Percentiles rank a stretch among this genome's conserved stretches.
phyloP scores from a whole-genome alignment of 192 early-diverging fungal species.

The Coemansia sp. region DNA sequence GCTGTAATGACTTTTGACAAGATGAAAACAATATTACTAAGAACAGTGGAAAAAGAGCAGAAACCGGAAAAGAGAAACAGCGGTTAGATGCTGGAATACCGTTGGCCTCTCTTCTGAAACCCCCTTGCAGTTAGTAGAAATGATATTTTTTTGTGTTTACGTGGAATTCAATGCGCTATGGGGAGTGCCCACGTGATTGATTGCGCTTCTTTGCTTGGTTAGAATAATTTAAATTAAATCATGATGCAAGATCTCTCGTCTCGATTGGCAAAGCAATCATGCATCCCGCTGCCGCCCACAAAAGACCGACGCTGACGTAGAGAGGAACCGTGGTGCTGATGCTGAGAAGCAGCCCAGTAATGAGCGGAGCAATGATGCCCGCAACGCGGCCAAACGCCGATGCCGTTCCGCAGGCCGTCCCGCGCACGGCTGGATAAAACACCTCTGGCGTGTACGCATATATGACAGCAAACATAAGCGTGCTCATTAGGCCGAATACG shows the following conservation, averaged over 20 bases:
- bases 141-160: background rate
- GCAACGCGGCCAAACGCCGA: slow-evolving; percentile 73
- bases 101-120: no score
- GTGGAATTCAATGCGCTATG: background rate
- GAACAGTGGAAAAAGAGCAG: no score
- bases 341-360: slow-evolving; percentile 66
- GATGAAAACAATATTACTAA: background rate
- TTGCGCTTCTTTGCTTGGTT: no score
- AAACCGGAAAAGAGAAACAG: no score
- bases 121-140: background rate
- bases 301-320: slow-evolving; percentile 62
- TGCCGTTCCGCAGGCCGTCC: slow-evolving; percentile 78
- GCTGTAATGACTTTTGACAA: background rate
- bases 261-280: slow-evolving; percentile 73
- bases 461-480: slow-evolving; percentile 81
- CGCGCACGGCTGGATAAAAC: slow-evolving; percentile 73
- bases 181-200: background rate
- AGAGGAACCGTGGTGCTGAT: slow-evolving; percentile 63
- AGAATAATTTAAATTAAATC: background rate
- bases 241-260: slow-evolving; percentile 40
- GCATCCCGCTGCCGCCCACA: slow-evolving; percentile 60
- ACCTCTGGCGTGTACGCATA: slow-evolving; percentile 91
- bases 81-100: no score
- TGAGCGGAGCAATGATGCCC: slow-evolving; percentile 73
- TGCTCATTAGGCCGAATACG: slow-evolving; percentile 63